These are phyloP conservation scores for Fusarium luffae DNA, from an alignment of 2,329 filamentous ascomycete species.

Conservation along the genomic window DNA sequence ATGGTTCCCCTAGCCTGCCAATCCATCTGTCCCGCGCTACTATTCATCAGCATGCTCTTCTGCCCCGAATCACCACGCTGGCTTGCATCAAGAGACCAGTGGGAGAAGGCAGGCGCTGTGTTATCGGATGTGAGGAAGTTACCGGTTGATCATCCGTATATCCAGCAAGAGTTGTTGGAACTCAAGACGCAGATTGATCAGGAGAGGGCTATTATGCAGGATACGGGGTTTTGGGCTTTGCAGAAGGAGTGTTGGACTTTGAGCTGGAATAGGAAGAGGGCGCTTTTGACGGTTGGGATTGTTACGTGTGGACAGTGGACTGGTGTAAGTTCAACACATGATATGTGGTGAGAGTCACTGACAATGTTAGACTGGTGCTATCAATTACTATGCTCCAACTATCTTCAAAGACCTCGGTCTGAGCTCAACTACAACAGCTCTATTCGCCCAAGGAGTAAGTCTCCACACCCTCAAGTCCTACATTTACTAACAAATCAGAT, in stretches of 20 bases:
- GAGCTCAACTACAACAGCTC: constrained; percentile 59
- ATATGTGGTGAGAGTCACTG: no score
- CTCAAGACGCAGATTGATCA: constrained; percentile 35
- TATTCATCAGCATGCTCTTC: constrained; percentile 64
- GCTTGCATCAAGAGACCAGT: constrained; percentile 66
- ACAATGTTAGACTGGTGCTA: constrained; percentile 39
- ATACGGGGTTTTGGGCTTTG: constrained; percentile 33
- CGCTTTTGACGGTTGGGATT: constrained; percentile 41
- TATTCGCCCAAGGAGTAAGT: constrained; percentile 72
- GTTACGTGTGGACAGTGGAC: constrained; percentile 45
- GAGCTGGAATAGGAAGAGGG: constrained; percentile 38
- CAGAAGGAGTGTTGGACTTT: constrained; percentile 39
- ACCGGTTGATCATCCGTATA: constrained; percentile 35
- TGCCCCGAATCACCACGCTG: constrained; percentile 69
- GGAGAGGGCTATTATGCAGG: constrained; percentile 36
- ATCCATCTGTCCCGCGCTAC: constrained; percentile 63
- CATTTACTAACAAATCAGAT: neutral
- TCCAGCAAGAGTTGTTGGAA: constrained; percentile 38
- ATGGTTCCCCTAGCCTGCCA: constrained; percentile 66
- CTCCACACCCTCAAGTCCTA: accelerated
- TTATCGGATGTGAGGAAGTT: constrained; percentile 33
- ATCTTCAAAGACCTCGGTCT: constrained; percentile 72
- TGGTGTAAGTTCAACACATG: constrained; percentile 32
- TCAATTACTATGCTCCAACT: constrained; percentile 70
- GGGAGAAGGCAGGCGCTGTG: constrained; percentile 56